Conservation (phyloP, 768 basidiomycete species). For the Calocybe cyanea region DNA sequence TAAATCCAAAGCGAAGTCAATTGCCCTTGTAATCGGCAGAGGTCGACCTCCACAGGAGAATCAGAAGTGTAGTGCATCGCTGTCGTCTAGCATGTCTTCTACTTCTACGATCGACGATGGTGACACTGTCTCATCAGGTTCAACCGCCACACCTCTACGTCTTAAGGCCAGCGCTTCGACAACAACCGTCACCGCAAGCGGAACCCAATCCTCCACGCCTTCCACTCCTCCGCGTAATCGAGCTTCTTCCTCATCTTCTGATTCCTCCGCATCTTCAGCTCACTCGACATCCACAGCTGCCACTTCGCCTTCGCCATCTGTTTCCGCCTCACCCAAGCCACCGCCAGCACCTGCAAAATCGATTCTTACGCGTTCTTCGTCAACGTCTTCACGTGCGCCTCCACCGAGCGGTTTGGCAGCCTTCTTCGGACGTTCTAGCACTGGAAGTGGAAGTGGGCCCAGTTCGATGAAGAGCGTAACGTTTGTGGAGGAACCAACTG, state of each 20-base stretch:
- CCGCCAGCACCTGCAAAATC: constrained; percentile 34
- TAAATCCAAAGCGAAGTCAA: constrained; percentile 1
- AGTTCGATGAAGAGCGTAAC: constrained; percentile 55
- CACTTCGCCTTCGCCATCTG: constrained; percentile 18
- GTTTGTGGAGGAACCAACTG: constrained; percentile 62
- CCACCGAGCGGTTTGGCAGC: constrained; percentile 9
- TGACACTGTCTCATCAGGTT: constrained; percentile 6
- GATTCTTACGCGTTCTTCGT: constrained; percentile 54
- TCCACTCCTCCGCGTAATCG: constrained; percentile 8
- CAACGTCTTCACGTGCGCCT: constrained; percentile 29
- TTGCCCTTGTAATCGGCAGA: constrained; percentile 10
- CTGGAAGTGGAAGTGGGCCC: neutral
- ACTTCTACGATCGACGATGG: constrained; percentile 11
- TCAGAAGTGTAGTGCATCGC: constrained; percentile 16
- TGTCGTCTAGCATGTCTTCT: constrained; percentile 17
- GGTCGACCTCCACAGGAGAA: constrained; percentile 10
- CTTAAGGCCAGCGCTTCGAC: neutral
- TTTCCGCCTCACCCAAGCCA: constrained; percentile 17
- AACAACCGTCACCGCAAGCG: neutral
- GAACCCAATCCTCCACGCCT: neutral
- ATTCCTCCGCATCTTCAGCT: constrained; percentile 12
- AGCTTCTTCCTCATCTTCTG: constrained; percentile 13
- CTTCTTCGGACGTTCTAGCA: neutral
- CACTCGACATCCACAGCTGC: constrained; percentile 10
- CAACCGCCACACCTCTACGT: neutral